phyloP scores from a whole-genome alignment of 495 filamentous ascomycete genomes.

The Lasiosphaeria ovina region DNA sequence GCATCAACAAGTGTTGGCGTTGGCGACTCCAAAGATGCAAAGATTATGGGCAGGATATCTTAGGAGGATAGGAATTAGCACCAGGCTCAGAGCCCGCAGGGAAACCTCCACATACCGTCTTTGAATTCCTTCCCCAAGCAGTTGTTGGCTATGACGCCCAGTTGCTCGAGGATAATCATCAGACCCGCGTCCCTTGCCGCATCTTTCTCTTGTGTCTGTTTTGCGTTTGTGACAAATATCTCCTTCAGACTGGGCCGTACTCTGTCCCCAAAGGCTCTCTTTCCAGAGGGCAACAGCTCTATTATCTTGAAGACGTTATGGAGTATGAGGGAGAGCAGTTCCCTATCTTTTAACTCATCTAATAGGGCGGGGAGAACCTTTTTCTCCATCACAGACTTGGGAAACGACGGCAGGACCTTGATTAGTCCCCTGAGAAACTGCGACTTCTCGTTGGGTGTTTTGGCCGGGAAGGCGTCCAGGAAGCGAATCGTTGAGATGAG shows the following conservation, averaged over 20 bases:
- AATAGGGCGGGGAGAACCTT: slow-evolving; percentile 85
- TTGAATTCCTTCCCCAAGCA: slow-evolving; percentile 92
- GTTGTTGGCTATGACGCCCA: slow-evolving; percentile 69
- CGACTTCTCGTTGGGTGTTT: slow-evolving; percentile 85
- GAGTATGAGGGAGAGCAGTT: slow-evolving; percentile 76
- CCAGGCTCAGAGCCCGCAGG: not conserved
- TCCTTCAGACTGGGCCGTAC: slow-evolving; percentile 82
- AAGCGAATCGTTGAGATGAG: slow-evolving; percentile 94
- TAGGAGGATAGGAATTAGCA: slow-evolving; percentile 16
- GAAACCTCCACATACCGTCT: slow-evolving; percentile 58
- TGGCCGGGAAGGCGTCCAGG: slow-evolving; percentile 82
- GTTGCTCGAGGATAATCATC: slow-evolving; percentile 83
- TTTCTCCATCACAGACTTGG: slow-evolving; percentile 87
- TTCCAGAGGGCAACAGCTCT: slow-evolving; percentile 68
- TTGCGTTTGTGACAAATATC: slow-evolving; percentile 63
- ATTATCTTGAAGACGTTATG: slow-evolving; percentile 91
- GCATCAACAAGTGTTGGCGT: slow-evolving; percentile 88
- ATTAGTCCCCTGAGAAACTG: slow-evolving; percentile 87
- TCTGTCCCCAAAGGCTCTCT: slow-evolving; percentile 74
- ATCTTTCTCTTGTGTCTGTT: slow-evolving; percentile 66
- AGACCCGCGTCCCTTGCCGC: slow-evolving; percentile 82
- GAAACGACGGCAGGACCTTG: slow-evolving; percentile 84
- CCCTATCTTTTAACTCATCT: slow-evolving; percentile 89
- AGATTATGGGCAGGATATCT: slow-evolving; percentile 85
- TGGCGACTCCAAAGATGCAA: slow-evolving; percentile 77